These are phyloP conservation scores for Acidiella bohemica DNA, from an alignment of 495 filamentous ascomycete genomes.

Conservation along the genomic window DNA sequence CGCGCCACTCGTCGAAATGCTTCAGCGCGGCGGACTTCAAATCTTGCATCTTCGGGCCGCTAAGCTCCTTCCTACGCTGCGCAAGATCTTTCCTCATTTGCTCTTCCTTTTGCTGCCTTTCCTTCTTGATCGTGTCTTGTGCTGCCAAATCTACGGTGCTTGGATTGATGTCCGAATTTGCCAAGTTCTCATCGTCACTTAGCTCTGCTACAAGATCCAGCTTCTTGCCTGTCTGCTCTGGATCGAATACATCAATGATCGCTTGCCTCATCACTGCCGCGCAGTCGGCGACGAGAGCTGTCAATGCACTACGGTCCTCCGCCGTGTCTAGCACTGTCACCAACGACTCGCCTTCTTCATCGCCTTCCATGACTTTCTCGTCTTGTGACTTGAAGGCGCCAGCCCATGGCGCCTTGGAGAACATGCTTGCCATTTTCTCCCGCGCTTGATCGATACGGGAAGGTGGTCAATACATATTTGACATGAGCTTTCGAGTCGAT, in stretches of 20 bases:
- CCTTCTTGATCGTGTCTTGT: constrained; percentile 18
- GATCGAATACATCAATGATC: constrained; percentile 28
- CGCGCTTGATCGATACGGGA: too few relatives aligned
- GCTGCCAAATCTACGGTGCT: constrained; percentile 21
- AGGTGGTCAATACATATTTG: too few relatives aligned
- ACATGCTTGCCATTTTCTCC: constrained; percentile 19
- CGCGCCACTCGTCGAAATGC: constrained; percentile 53
- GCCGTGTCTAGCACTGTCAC: constrained; percentile 27
- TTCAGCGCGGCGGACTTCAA: constrained; percentile 34
- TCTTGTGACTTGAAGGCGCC: constrained; percentile 18
- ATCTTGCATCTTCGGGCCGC: constrained; percentile 22
- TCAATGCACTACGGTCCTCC: constrained; percentile 27
- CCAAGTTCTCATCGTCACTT: constrained; percentile 6
- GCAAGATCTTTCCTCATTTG: constrained; percentile 22
- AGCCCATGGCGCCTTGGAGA: constrained; percentile 11
- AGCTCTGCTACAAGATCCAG: constrained; percentile 15
- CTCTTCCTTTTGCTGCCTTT: constrained; percentile 20
- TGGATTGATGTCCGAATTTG: constrained; percentile 18
- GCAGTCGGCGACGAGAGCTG: constrained; percentile 28
- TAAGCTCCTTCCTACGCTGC: constrained; percentile 25
- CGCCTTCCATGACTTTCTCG: constrained; percentile 13
- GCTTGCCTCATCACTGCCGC: constrained; percentile 29
- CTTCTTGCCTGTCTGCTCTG: constrained; percentile 23
- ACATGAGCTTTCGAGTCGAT: too few relatives aligned
- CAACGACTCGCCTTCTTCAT: constrained; percentile 23